Conservation (phyloP, 2,329 filamentous ascomycete species). For the Penicillium fuscoglaucum region DNA sequence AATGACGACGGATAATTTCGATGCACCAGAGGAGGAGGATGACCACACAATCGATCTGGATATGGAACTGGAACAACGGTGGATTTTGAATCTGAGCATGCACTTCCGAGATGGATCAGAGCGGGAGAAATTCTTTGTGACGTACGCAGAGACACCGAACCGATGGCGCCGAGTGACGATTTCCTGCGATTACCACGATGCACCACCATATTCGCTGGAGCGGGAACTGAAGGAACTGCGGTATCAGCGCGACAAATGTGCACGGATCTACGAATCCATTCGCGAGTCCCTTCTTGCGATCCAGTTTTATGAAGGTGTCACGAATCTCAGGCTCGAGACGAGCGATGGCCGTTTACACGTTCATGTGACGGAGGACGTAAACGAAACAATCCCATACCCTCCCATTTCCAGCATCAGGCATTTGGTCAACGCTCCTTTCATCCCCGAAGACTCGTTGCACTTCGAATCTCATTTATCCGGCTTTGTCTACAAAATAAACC, state of each 20-base stretch:
- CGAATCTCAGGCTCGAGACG: slow-evolving; percentile 91
- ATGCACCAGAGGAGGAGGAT: slow-evolving; percentile 7
- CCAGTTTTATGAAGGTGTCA: slow-evolving; percentile 93
- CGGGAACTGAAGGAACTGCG: slow-evolving; percentile 73
- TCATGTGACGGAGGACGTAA: slow-evolving; percentile 95
- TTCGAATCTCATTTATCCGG: slow-evolving; percentile 95
- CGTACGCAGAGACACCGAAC: slow-evolving; percentile 77
- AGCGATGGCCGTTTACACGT: slow-evolving; percentile 85
- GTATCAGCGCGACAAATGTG: slow-evolving; percentile 88
- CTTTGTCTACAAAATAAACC: slow-evolving; percentile 90
- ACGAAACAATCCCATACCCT: slow-evolving; percentile 91
- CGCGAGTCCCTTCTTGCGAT: slow-evolving; percentile 90
- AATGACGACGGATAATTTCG: background rate
- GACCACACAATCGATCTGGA: slow-evolving; percentile 54
- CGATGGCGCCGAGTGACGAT: slow-evolving; percentile 87
- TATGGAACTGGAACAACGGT: slow-evolving; percentile 79
- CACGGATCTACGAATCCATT: slow-evolving; percentile 91
- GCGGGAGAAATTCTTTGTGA: slow-evolving; percentile 97
- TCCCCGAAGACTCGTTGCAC: slow-evolving; percentile 71
- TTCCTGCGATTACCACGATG: slow-evolving; percentile 86
- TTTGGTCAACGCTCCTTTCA: slow-evolving; percentile 49
- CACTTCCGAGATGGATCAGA: slow-evolving; percentile 92
- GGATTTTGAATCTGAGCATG: slow-evolving; percentile 98
- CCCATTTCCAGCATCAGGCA: slow-evolving; percentile 71
- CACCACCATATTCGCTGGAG: slow-evolving; percentile 79